phyloP scores from a whole-genome alignment of 108 stramenopile species.

The Licmophora abbreviata region DNA sequence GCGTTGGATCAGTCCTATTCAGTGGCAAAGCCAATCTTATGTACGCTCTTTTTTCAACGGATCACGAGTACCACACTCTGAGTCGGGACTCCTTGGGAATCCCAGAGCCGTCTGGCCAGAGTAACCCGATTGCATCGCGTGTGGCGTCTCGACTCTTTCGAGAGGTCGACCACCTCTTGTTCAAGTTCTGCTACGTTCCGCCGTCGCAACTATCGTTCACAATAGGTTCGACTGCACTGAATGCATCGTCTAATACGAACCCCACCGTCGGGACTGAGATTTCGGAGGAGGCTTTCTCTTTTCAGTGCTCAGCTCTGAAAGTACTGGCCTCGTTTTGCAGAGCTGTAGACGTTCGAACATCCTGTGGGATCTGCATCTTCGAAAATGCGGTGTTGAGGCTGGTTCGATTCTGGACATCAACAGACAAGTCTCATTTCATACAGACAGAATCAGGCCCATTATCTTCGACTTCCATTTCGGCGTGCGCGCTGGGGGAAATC shows the following conservation, averaged over 20 bases:
- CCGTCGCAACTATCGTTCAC: constrained; percentile 31
- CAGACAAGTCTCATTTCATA: background rate
- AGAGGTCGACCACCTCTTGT: constrained; percentile 16
- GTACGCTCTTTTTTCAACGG: constrained; percentile 20
- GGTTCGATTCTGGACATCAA: constrained; percentile 16
- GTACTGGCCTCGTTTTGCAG: constrained; percentile 24
- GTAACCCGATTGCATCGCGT: background rate
- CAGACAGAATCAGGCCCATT: background rate
- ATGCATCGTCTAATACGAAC: background rate
- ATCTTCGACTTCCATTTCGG: background rate
- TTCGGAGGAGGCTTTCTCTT: background rate
- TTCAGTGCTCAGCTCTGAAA: constrained; percentile 5
- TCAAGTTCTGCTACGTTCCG: constrained; percentile 10
- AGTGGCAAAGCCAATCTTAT: constrained; percentile 9
- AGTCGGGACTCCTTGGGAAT: background rate
- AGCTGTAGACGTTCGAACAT: constrained; percentile 4
- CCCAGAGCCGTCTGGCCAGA: background rate
- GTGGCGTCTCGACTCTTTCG: constrained; percentile 22
- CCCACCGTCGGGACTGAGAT: background rate
- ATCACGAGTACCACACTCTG: constrained; percentile 11
- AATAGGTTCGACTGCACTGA: background rate
- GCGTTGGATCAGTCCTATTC: constrained; percentile 5
- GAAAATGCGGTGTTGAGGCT: constrained; percentile 19
- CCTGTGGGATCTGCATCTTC: constrained; percentile 16
- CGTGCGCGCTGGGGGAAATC: constrained; percentile 3